These are phyloP conservation scores for Dryadomyces quercus-mongolicae DNA, from an alignment of 2,329 filamentous ascomycete species.

Conservation along the genomic window DNA sequence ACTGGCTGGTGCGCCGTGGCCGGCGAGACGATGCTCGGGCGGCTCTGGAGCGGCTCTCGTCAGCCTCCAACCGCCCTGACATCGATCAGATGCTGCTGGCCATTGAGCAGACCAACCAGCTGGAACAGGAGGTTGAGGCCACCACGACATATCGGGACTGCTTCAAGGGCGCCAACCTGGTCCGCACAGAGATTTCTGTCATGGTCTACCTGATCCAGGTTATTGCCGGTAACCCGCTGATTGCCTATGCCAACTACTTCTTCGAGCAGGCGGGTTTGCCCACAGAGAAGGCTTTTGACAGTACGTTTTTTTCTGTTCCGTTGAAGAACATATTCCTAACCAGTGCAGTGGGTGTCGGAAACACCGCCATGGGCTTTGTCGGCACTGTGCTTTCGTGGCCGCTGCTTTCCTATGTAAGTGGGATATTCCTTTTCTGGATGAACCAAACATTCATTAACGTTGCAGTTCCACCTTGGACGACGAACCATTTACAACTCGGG, in stretches of 20 bases:
- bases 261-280: slow-evolving; percentile 28
- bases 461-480: slow-evolving; percentile 27
- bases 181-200: slow-evolving; percentile 41
- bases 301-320: not conserved
- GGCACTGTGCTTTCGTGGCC: slow-evolving; percentile 2
- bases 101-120: not conserved
- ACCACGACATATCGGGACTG: slow-evolving; percentile 26
- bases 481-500: slow-evolving; percentile 36
- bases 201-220: slow-evolving; percentile 20
- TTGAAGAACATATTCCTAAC: not conserved
- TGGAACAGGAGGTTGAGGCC: slow-evolving; percentile 9
- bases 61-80: not conserved
- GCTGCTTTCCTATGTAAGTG: slow-evolving; percentile 1
- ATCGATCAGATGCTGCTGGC: not conserved
- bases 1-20: slow-evolving; percentile 31
- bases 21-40: slow-evolving; percentile 20
- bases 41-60: slow-evolving; percentile 20
- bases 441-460: not conserved
- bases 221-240: slow-evolving; percentile 19
- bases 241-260: slow-evolving; percentile 26
- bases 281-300: slow-evolving; percentile 21
- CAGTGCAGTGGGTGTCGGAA: slow-evolving; percentile 7
- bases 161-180: slow-evolving; percentile 37
- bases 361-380: slow-evolving; percentile 34
- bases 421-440: not conserved